These are phyloP conservation scores for Mucor ambiguus DNA, from an alignment of 371 early-diverging fungal species.

Conservation along the genomic window DNA sequence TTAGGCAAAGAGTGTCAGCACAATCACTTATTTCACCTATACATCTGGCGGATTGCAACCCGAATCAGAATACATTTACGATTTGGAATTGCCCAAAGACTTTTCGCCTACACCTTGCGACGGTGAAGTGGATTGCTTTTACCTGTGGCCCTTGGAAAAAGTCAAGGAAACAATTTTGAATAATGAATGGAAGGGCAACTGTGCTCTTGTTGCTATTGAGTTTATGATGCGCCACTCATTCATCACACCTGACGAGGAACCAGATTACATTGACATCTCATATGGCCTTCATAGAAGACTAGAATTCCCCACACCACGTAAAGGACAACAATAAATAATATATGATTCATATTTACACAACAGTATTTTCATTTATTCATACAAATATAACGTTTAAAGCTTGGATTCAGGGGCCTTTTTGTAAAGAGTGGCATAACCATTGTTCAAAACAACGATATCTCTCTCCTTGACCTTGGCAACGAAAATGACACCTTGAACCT, in stretches of 20 bases:
- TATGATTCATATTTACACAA: background rate
- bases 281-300: conserved; percentile 66
- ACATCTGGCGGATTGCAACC: conserved; percentile 64
- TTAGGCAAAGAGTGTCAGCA: conserved; percentile 59
- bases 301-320: conserved; percentile 69
- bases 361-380: conserved; percentile 8
- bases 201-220: conserved; percentile 78
- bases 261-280: conserved; percentile 75
- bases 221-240: conserved; percentile 82
- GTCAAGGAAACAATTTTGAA: conserved; percentile 54
- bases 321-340: conserved; percentile 3
- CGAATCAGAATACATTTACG: conserved; percentile 82
- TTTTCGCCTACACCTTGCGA: conserved; percentile 78
- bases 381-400: conserved; percentile 24
- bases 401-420: conserved; percentile 36
- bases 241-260: conserved; percentile 80
- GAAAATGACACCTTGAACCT: conserved; percentile 55
- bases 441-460: conserved; percentile 47
- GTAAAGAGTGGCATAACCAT: conserved; percentile 49
- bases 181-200: conserved; percentile 88
- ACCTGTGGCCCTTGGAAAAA: conserved; percentile 73
- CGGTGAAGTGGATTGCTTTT: conserved; percentile 90
- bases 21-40: conserved; percentile 69
- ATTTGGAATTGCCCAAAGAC: conserved; percentile 71
- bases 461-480: conserved; percentile 56